Evolutionary conservation across 805 yeast species (phyloP).

Genomic region (Priceomyces castillae): DNA sequence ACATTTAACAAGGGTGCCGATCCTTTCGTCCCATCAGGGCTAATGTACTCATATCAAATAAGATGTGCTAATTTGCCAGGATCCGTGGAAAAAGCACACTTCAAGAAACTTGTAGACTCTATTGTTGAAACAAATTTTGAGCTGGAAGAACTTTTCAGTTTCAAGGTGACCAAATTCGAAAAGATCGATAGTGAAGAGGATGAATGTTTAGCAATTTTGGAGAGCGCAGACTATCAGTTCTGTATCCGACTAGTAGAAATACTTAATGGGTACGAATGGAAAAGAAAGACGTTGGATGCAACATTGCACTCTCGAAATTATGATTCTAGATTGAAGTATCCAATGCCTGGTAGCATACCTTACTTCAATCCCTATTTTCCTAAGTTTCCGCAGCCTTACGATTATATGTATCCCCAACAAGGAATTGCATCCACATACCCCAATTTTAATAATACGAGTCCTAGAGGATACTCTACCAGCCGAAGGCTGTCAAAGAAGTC

Average conservation of each 20-base stretch:
- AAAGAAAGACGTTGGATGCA: constrained; percentile 15
- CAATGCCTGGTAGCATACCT: background rate
- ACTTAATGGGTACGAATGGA: constrained; percentile 28
- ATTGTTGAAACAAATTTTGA: constrained; percentile 13
- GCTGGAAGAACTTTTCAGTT: background rate
- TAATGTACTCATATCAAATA: constrained; percentile 3
- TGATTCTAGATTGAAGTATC: background rate
- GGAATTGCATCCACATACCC: constrained; percentile 1
- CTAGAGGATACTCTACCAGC: constrained; percentile 6
- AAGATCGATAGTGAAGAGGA: background rate
- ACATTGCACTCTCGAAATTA: constrained; percentile 2
- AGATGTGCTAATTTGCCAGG: constrained; percentile 14
- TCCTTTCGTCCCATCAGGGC: constrained; percentile 18
- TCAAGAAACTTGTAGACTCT: constrained; percentile 16
- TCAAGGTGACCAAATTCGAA: constrained; percentile 9
- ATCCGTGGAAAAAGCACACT: constrained; percentile 7
- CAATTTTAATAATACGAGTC: constrained; percentile 4
- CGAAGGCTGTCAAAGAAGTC: constrained; percentile 11
- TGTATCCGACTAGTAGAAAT: constrained; percentile 10
- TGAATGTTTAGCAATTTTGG: constrained; percentile 8
- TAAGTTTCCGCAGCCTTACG: constrained; percentile 4
- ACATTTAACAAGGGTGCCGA: constrained; percentile 20
- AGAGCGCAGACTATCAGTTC: constrained; percentile 5
- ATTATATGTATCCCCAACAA: constrained; percentile 4
- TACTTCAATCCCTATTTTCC: constrained; percentile 6